Base-by-base conservation (phyloP, 2,329 filamentous ascomycete species). In the Cladosporium sp. region DNA sequence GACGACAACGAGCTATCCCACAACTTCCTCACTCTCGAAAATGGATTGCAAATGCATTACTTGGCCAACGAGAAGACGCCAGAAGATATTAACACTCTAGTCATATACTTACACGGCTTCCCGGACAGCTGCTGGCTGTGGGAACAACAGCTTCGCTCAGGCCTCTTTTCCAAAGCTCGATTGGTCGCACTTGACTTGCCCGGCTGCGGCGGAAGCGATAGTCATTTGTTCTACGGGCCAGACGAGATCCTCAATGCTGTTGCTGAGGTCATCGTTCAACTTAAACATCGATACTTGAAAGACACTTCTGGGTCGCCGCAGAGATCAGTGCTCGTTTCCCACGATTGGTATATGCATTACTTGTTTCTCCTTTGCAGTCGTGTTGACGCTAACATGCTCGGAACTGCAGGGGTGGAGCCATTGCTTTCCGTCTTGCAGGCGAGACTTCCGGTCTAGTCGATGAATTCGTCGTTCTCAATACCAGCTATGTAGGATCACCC, bases 31-130 rank as follows among this genome's bases (percentile, higher is more conserved):
- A 82, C 77, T 52, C 77, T 86, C 15, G 77, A 77, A 44, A 80
- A 78, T 66, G 83, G 83, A 0, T 77, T 82, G 67, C 82, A 82
- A 69, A 80, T 88, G 32, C 86, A 88, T 72, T 87, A 87, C 70
- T 76, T 87, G 63, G 64, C 68, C 4, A 66, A 28, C 15, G 34
- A 52, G 6, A 15, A 18, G 10, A 24, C 36, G n/a, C 4, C 34
- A 11, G 67, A 78, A 68, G 61, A 69, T 64, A 69, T 4, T 65
- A 68, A 54, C 68, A 75, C 74, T 63, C 73, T 87, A 18, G 78
- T 85, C 28, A 79, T 87, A 49, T 84, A 87, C 70, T 76, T 87
- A 21, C 86, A 88, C 73, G 86, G 86, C 44, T 88, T 87, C 66
- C 86, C 86, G 7, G 86, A 88, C 70, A 86, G 84, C 65, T 86